Base-by-base conservation (phyloP, 495 filamentous ascomycete species). In the Neohortaea acidophila region DNA sequence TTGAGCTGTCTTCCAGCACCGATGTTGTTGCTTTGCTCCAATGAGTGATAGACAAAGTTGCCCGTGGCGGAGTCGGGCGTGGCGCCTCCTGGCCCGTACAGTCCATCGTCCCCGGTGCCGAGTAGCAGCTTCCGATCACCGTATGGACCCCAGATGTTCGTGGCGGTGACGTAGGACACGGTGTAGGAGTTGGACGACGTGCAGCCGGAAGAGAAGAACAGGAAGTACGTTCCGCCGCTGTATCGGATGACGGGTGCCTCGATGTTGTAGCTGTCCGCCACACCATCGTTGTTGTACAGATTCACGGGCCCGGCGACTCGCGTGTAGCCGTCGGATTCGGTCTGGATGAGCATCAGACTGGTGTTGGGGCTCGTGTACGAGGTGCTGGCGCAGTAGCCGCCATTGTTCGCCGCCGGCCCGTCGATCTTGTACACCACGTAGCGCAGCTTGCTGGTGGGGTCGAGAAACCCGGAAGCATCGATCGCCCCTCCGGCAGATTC, bases 401-500 rank as follows among this genome's bases (percentile, higher is more conserved):
- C 43, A 28, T 42, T 22, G 18, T 34, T 34, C 10, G 18, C 18
- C 2, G 30, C 25, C 22, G 39, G 30, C 25, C 43, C 43, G 80
- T 13, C 79, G 72, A 45, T 33, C 15, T 33, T 33, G 14, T 33
- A 33, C 7, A 33, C 9, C 7, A 33, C 14, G 10, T 17, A 33
- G 30, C 30, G 30, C n/a, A n/a, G n/a, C 15, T 33, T 33, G 30
- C 7, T 11, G 15, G 8, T 17, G 10, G 8, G 9, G 30, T 33
- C 30, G 9, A 33, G 14, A 14, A 9, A 33, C 7, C 30, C 30
- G 7, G 30, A 33, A 7, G 30, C 9, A 17, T 33, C 30, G 14
- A 33, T 33, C 7, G 30, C 30, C 8, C 30, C 30, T 27, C 81
- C 84, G 27, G 37, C 13, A 39, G 29, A 6, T 19, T 15, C 13